Evolutionary conservation across 106 monocot species (phyloP), one percentile per base, ranked within the genome.

Genomic region (Allium cepa): DNA sequence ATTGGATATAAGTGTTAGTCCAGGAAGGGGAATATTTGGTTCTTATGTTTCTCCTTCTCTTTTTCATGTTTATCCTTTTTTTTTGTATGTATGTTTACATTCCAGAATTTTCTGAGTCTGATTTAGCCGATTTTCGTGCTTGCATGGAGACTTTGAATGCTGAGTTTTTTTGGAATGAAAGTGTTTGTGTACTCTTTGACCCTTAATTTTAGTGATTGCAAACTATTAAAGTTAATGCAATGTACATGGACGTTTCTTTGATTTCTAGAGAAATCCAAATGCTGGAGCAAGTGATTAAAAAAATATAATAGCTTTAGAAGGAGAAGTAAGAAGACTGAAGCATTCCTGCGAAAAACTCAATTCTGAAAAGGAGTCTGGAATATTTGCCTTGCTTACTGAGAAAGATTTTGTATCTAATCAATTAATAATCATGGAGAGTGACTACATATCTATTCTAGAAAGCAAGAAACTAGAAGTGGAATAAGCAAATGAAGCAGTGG

Each of bases 391-490:
- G 74, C 27, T 86, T 71, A 71, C 88, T 16, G 93, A 93, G 69
- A 93, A 84, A 67, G 81, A 93, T 71, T 93, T 93, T 73, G 86
- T 86, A 11, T 93, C 88, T 88, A 77, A 93, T 64, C 93, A 88
- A 67, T 82, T 88, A 16, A 86, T 76, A 63, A 86, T 78, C 53
- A 81, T 86, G 79, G 93, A 93, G 55, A 74, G 57, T 47, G 85
- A 86, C 22, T 88, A 74, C 36, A 66, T 28, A 64, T 12, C 26
- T 14, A 53, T 71, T 48, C 45, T 79, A 12, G 85, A 85, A 74
- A 77, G 10, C 68, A 83, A 85, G 69, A 68, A 53, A 56, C 36
- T 76, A 52, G 87, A 87, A 78, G 62, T 80, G 46, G 72, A 64
- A 10, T 76, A 83, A 50, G 78, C 80, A 72, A 80, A 78, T 66